phyloP scores from a whole-genome alignment of 257 asterid genomes.

The Linaria vulgaris region DNA sequence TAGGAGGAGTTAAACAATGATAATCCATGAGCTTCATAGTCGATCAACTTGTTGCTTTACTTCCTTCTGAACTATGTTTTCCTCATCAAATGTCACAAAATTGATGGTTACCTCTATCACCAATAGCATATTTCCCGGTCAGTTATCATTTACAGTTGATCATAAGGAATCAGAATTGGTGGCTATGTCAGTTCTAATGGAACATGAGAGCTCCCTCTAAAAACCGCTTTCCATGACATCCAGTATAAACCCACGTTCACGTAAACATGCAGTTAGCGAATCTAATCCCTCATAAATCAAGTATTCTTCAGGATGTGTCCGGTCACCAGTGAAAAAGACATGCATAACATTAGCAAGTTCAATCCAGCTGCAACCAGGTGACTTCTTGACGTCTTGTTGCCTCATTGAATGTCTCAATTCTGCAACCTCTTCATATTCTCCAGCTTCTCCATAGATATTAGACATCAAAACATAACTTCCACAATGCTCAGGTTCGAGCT shows the following conservation, averaged over 20 bases:
- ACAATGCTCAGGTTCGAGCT: conserved; percentile 70
- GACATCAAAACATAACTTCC: conserved; percentile 80
- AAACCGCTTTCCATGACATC: conserved; percentile 43
- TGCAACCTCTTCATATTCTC: conserved; percentile 64
- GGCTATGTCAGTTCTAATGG: neutral
- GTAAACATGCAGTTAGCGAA: conserved; percentile 52
- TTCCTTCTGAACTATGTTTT: no score
- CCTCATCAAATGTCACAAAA: neutral
- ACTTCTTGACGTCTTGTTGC: conserved; percentile 71
- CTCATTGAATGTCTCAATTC: conserved; percentile 70
- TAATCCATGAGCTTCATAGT: conserved; percentile 39
- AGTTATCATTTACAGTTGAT: neutral
- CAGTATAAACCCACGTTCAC: conserved; percentile 38
- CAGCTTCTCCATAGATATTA: conserved; percentile 72
- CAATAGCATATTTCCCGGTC: neutral
- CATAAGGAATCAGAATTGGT: neutral
- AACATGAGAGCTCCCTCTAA: conserved; percentile 22
- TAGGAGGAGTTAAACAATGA: conserved; percentile 28
- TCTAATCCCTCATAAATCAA: conserved; percentile 49
- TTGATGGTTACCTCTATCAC: no score
- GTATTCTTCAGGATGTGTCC: conserved; percentile 49
- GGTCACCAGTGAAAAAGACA: conserved; percentile 59
- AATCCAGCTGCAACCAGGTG: conserved; percentile 93
- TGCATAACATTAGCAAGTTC: conserved; percentile 65
- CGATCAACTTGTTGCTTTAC: neutral